Conservation (phyloP, 345 rosid species). For the Pseudoturritis turrita region DNA sequence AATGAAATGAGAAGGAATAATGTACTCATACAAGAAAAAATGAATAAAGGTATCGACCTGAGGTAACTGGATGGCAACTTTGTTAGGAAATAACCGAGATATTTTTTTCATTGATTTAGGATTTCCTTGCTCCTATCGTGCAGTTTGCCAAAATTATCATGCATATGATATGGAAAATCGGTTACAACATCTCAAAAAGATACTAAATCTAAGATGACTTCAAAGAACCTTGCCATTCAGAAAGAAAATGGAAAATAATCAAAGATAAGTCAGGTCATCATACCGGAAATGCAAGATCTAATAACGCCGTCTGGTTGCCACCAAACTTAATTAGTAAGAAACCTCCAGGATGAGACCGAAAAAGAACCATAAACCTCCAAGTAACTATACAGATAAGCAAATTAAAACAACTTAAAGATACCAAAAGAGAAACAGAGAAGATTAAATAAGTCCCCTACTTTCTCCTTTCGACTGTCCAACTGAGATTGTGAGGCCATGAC, state of each 20-base stretch:
- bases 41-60: conserved; percentile 48
- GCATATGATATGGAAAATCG: conserved; percentile 20
- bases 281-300: conserved; percentile 94
- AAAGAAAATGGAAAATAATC: not conserved
- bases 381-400: not conserved
- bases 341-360: conserved; percentile 90
- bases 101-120: conserved; percentile 88
- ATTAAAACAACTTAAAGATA: not conserved
- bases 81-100: conserved; percentile 84
- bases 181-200: conserved; percentile 4
- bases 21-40: not conserved
- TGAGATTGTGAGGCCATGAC: conserved; percentile 85
- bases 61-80: conserved; percentile 88
- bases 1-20: not conserved
- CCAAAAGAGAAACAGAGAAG: not conserved
- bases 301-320: conserved; percentile 80
- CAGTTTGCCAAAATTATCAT: conserved; percentile 87
- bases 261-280: conserved; percentile 14
- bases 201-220: not conserved
- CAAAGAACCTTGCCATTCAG: not conserved
- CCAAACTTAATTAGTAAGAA: conserved; percentile 90
- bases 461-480: conserved; percentile 91
- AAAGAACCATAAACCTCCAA: not conserved
- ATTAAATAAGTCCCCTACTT: conserved; percentile 39
- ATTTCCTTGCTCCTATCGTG: conserved; percentile 86